Evolutionary conservation across 2,329 filamentous ascomycete species (phyloP), one percentile per base, ranked within the genome.

Genomic region (Xylaria sp.): DNA sequence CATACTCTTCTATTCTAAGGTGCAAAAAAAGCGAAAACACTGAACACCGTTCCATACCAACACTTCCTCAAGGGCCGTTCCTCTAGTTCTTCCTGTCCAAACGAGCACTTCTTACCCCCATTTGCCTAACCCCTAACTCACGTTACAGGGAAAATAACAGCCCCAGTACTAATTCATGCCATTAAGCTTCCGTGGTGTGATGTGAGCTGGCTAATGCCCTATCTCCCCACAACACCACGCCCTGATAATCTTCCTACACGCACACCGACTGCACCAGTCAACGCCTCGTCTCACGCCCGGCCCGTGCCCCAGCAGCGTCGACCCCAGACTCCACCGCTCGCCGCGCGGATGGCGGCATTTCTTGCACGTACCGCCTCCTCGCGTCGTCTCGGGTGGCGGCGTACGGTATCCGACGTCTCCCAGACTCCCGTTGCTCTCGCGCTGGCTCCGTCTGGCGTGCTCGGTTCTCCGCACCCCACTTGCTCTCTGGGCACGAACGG

Each of bases 221-320:
- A 34, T 25, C 23, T 58, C 65, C 12, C 46, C 59, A 59, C 72
- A 76, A 46, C 74, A 77, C 63, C 72, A 74, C 3, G 63, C 20
- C 20, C 58, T 65, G 8, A 67, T 54, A 20, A 76, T 39, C 71
- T 74, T 76, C 48, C 75, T 59, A 61, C 70, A 74, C 20, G 73
- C 74, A 46, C 76, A 77, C 9, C 74, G 65, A n/a, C 70, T 56
- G 39, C 76, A 77, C 74, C 74, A 77, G 13, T 76, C 72, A 0
- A 63, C 41, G 2, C 75, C 74, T 0, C 72, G 69, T 28, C 76
- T 64, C 31, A 64, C 52, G 1, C 74, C 74, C 6, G 28, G 48
- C 1, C 75, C 72, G 9, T 44, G 59, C 2, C 76, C 74, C 7
- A 67, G 13, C 1, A 76, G n/a, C 37, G 74, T 73, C 9, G 75